Base-by-base conservation (phyloP, 108 stramenopile genomes). In the Cylindrotheca closterium region DNA sequence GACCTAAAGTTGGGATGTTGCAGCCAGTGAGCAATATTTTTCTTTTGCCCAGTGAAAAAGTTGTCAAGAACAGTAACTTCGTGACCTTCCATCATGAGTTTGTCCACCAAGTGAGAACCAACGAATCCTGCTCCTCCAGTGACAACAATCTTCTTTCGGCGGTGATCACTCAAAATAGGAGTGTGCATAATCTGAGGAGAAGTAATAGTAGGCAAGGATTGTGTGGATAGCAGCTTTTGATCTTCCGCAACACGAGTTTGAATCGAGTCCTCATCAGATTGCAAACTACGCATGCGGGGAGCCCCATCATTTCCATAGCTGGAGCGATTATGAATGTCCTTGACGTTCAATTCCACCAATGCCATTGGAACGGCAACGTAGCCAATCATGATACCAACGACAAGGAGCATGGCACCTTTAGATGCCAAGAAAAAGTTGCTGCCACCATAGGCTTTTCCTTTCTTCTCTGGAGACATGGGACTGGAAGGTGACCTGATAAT, bases 111-210 rank as follows among this genome's bases (percentile, higher is more conserved):
- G 65, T 99, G 97, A 46, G 83, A 85, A 4, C 99, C 99, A n/a
- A 99, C 99, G 55, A 99, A 99, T 21, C 99, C 97, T 3, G 97
- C 94, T 48, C 97, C 97, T 7, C 97, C 97, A 1, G 97, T 96
- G 29, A 98, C 88, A 26, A 98, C 76, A 51, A 98, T 93, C 68
- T 95, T 89, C 69, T 85, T 81, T 22, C 90, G 74, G 22, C 87
- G 72, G 59, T 79, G 69, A 65, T 93, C 89, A 37, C 88, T 82
- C 21, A 95, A 71, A 21, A 61, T 60, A 25, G 60, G 62, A 19
- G 92, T 93, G 53, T 83, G 60, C 83, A 93, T 86, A 21, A 90
- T 70, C 27, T 81, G 50, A 18, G 91, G 89, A n/a, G 79, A 79
- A 22, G 79, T 79, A 7, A 70, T 48, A 7, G 93, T 91, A 1